A percentile compares a stretch with the other conserved stretches of the same genome.
Evolutionary conservation across 2,329 filamentous ascomycete genomes (phyloP).

Genomic region (Penicillium occitanis): DNA sequence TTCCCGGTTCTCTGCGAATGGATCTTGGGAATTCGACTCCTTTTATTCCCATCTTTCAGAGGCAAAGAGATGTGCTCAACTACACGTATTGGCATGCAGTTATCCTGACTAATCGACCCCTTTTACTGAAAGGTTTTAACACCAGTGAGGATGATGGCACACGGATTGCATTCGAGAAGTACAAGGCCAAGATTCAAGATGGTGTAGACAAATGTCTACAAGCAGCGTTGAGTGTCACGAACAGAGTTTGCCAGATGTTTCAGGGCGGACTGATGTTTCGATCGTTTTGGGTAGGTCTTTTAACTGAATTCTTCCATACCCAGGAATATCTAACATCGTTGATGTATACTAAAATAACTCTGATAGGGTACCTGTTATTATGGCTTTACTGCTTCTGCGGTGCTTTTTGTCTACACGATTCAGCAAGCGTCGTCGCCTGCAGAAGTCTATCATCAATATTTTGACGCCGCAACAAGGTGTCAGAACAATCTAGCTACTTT

Average conservation of each 20-base stretch:
- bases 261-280: background rate
- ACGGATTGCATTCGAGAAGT: background rate
- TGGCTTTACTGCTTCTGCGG: background rate
- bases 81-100: too few species aligned
- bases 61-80: too few species aligned
- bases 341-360: background rate
- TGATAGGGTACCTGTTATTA: background rate
- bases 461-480: too few species aligned
- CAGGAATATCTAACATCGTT: background rate
- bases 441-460: background rate
- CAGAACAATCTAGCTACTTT: background rate
- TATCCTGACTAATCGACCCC: slow-evolving; percentile 26
- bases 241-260: background rate
- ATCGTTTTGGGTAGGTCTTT: background rate
- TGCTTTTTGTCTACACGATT: background rate
- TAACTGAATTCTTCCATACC: background rate
- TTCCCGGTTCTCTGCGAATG: too few species aligned
- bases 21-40: too few species aligned
- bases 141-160: background rate
- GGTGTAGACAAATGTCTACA: background rate
- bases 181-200: background rate
- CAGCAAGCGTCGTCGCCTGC: background rate
- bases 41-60: too few species aligned
- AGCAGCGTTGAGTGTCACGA: background rate
- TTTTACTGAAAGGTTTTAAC: background rate